These are phyloP conservation scores for Bocquillonia castaneifolia DNA, from an alignment of 441 rosid genomes.

Conservation along the genomic window DNA sequence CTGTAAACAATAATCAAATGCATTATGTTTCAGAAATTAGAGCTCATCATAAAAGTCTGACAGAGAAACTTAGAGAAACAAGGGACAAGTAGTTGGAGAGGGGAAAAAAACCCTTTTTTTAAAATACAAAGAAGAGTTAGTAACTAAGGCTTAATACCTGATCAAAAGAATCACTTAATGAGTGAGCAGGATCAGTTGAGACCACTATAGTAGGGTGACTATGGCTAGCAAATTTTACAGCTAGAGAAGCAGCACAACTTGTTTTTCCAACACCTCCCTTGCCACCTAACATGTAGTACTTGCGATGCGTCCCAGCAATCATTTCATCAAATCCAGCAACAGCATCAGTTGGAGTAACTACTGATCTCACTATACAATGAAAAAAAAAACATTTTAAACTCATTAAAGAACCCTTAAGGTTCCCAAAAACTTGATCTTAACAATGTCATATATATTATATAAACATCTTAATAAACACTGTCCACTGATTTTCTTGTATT, in stretches of 20 bases:
- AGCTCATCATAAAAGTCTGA: background rate
- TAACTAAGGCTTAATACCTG: conserved; percentile 38
- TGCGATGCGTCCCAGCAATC: conserved; percentile 40
- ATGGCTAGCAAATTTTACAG: conserved; percentile 71
- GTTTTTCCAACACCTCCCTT: conserved; percentile 91
- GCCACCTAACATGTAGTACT: conserved; percentile 72
- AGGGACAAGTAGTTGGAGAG: background rate
- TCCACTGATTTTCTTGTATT: no score
- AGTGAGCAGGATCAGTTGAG: conserved; percentile 89
- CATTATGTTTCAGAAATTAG: conserved; percentile 9
- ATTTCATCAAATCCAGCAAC: conserved; percentile 54
- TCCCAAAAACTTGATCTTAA: background rate
- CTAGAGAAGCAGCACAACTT: conserved; percentile 86
- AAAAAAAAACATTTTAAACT: background rate
- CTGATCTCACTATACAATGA: conserved; percentile 42
- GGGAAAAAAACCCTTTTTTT: background rate
- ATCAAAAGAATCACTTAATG: conserved; percentile 79
- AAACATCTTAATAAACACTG: no score
- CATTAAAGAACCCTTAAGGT: background rate
- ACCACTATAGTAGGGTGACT: conserved; percentile 82
- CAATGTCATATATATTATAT: background rate
- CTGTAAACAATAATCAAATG: conserved; percentile 28
- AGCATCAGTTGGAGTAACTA: conserved; percentile 41
- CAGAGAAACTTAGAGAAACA: conserved; percentile 14
- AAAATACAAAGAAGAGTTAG: no score